These are phyloP conservation scores for Apostasia shenzhenica DNA, from an alignment of 106 monocot genomes.

Conservation along the genomic window DNA sequence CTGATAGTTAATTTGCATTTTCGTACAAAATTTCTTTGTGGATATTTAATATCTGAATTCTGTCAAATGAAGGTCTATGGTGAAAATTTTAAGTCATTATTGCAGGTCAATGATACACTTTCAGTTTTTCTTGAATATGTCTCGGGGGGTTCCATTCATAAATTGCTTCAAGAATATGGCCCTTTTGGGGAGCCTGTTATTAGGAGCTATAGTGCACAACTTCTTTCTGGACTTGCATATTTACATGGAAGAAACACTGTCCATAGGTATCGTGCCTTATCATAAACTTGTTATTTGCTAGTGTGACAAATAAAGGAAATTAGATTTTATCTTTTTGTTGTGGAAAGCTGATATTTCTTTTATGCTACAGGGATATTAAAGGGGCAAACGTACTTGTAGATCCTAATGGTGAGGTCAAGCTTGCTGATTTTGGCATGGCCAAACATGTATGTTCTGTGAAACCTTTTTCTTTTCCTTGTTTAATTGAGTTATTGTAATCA, in stretches of 20 bases:
- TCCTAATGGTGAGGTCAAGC: constrained; percentile 83
- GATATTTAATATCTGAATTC: not conserved
- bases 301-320: constrained; percentile 41
- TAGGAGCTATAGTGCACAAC: constrained; percentile 69
- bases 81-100: not conserved
- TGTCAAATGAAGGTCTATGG: not conserved
- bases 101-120: constrained; percentile 71
- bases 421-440: constrained; percentile 99
- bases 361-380: constrained; percentile 79
- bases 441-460: constrained; percentile 71
- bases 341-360: constrained; percentile 6
- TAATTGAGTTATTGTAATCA: not conserved
- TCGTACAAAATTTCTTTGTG: not conserved
- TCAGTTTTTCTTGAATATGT: constrained; percentile 92
- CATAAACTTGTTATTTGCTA: not conserved
- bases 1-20: not conserved
- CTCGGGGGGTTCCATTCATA: constrained; percentile 93
- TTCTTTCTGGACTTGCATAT: constrained; percentile 90
- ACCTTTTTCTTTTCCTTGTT: not conserved
- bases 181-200: constrained; percentile 82
- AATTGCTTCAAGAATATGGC: constrained; percentile 91
- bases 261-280: constrained; percentile 48
- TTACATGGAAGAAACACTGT: constrained; percentile 85
- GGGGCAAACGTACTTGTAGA: constrained; percentile 99
- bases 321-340: constrained; percentile 14